Base-by-base conservation (phyloP, 495 filamentous ascomycete species). In the Penicillium turbatum region DNA sequence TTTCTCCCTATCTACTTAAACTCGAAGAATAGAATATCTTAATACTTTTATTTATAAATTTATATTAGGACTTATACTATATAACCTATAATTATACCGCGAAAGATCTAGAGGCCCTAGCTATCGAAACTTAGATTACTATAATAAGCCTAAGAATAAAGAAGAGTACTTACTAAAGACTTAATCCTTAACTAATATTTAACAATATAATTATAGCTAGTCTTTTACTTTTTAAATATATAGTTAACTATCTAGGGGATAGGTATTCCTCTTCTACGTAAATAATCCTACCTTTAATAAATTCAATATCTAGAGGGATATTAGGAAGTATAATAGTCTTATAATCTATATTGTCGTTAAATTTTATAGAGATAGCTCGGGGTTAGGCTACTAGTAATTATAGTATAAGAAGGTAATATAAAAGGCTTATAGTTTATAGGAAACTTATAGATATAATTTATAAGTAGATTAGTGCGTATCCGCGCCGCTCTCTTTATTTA, bases 251-350 rank as follows among this genome's bases (percentile, higher is more conserved):
- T 19, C 24, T 4, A 10, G 21, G 38, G 10, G 21, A 45, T 45
- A 27, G 42, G 29, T 32, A 8, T 32, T 17, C 29, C 42, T 31
- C 42, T 15, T 45, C 42, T 10, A 42, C 21, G 39, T 13, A 8
- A 30, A 45, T 45, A 45, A 45, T 45, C 6, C 13, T 45, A n/a
- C 42, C 42, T 17, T 45, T 45, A 6, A 45, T 3, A 45, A 45
- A n/a, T 32, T 17, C 13, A 45, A 45, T 29, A 5, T 29, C 24
- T 43, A 21, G 40, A 27, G 40, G 40, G 19, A 43, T 45, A n/a
- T 45, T 2, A 45, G 42, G 42, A 19, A 45, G 42, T n/a, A 17
- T 2, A 45, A 45, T 45, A 8, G 9, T 45, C 3, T 31, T 1
- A 27, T n/a, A 15, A 45, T 45, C 27, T 17, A 6, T 45, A n/a